A percentile compares a stretch with the other conserved stretches of the same genome.
These are phyloP conservation scores for Apiotrichum veenhuisii DNA, from an alignment of 1,284 basidiomycete genomes.

Conservation along the genomic window DNA sequence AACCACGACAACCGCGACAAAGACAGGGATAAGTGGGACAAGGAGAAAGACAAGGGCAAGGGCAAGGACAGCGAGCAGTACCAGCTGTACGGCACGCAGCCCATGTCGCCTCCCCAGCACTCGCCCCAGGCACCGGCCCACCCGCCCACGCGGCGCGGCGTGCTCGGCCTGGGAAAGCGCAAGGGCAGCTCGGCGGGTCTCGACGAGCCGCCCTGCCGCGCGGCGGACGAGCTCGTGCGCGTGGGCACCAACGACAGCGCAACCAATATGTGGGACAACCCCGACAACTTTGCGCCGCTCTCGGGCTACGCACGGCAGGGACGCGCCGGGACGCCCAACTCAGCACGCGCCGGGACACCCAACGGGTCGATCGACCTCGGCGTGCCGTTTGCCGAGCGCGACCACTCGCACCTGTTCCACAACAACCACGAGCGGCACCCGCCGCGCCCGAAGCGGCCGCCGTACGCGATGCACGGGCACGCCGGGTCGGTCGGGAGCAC, in stretches of 20 bases:
- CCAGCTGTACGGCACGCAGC: too few relatives aligned
- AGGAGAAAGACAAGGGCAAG: too few relatives aligned
- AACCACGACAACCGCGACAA: too few relatives aligned
- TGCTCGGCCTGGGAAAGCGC: too few relatives aligned
- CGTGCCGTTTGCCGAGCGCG: neutral
- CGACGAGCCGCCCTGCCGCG: neutral
- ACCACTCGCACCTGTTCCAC: too few relatives aligned
- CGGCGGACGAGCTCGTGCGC: neutral
- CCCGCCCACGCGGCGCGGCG: too few relatives aligned
- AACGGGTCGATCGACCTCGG: neutral
- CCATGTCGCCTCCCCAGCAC: too few relatives aligned
- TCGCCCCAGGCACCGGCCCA: too few relatives aligned
- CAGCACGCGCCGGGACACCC: too few relatives aligned
- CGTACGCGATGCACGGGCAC: neutral
- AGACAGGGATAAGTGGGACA: too few relatives aligned
- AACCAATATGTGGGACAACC: neutral
- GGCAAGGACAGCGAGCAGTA: too few relatives aligned
- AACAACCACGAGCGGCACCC: neutral
- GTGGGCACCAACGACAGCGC: neutral
- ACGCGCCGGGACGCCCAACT: too few relatives aligned
- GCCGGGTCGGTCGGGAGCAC: neutral
- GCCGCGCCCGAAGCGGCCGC: neutral
- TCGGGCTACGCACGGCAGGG: neutral
- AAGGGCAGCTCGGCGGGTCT: neutral
- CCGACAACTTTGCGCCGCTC: constrained; percentile 1